phyloP scores from a whole-genome alignment of 2,329 filamentous ascomycete genomes.

The Cladophialophora immunda region DNA sequence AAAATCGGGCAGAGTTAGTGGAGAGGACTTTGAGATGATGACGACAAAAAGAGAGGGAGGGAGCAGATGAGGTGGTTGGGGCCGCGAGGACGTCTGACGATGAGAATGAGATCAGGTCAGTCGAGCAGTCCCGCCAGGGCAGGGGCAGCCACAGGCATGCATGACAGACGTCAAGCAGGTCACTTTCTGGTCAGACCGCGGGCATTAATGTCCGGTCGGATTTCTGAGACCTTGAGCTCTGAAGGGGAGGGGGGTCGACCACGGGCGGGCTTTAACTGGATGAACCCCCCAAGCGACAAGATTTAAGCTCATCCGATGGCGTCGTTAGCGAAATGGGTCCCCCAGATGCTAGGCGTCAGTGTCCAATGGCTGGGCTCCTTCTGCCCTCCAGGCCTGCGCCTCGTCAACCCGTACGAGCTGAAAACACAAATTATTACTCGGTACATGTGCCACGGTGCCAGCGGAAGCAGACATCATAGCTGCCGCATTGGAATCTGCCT shows the following conservation, averaged over 20 bases:
- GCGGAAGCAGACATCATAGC: not conserved
- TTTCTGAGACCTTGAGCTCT: not conserved
- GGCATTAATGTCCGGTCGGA: not conserved
- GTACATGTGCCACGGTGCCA: conserved; percentile 2
- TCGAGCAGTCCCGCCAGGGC: not conserved
- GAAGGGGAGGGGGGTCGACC: not conserved
- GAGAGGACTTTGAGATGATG: not conserved
- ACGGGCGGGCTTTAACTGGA: conserved; percentile 8
- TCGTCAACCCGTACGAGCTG: conserved; percentile 3
- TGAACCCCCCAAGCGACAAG: not conserved
- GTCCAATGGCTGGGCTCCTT: not conserved
- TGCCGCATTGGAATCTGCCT: not conserved
- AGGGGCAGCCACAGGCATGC: too few relatives aligned
- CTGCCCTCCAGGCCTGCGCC: not conserved
- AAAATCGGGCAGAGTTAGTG: not conserved
- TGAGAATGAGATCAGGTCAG: not conserved
- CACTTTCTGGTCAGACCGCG: not conserved
- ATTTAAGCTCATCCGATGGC: conserved; percentile 21
- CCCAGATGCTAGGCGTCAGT: not conserved
- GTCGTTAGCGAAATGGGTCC: conserved; percentile 3
- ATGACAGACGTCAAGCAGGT: too few relatives aligned
- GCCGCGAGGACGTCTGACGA: not conserved
- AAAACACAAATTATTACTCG: conserved; percentile 12
- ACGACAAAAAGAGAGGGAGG: not conserved
- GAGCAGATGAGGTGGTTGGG: not conserved